A percentile compares a stretch with the other conserved stretches of the same genome.
Conservation (phyloP, 257 asterid genomes). For the Apocynum venetum region DNA sequence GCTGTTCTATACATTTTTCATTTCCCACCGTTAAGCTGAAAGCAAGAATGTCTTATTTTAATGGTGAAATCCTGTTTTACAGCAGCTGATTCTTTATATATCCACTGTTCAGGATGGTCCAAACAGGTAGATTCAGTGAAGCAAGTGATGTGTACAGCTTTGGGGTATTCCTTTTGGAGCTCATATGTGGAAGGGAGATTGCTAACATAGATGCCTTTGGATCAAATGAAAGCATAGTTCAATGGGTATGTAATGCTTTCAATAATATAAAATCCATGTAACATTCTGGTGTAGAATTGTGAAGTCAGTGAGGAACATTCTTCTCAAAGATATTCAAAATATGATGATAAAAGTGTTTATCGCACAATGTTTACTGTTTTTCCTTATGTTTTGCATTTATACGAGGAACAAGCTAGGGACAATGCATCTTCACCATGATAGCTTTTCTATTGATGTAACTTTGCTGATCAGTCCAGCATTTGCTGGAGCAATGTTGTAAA, state of each 20-base stretch:
- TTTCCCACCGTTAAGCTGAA: slow-evolving; percentile 6
- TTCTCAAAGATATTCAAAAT: neutral
- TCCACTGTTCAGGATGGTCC: slow-evolving; percentile 35
- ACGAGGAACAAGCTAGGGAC: too few species aligned
- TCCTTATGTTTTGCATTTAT: too few species aligned
- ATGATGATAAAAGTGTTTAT: neutral
- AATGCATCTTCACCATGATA: too few species aligned
- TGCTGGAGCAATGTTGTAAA: too few species aligned
- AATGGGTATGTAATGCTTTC: slow-evolving; percentile 47
- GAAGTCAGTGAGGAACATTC: neutral
- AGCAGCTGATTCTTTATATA: slow-evolving; percentile 5
- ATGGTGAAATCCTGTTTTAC: neutral
- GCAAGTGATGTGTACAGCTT: slow-evolving; percentile 64
- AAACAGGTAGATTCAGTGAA: slow-evolving; percentile 24
- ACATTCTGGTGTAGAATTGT: too few species aligned
- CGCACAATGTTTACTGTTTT: too few species aligned
- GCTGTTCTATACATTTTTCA: neutral
- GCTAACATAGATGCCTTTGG: slow-evolving; percentile 33
- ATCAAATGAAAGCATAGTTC: slow-evolving; percentile 37
- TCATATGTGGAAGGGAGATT: slow-evolving; percentile 55
- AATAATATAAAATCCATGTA: neutral
- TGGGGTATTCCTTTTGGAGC: slow-evolving; percentile 67
- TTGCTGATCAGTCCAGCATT: too few species aligned
- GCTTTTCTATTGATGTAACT: too few species aligned
- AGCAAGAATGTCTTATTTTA: slow-evolving; percentile 9